phyloP scores from a whole-genome alignment of 148 eudicot species.

The Hydrangea macrophylla region DNA sequence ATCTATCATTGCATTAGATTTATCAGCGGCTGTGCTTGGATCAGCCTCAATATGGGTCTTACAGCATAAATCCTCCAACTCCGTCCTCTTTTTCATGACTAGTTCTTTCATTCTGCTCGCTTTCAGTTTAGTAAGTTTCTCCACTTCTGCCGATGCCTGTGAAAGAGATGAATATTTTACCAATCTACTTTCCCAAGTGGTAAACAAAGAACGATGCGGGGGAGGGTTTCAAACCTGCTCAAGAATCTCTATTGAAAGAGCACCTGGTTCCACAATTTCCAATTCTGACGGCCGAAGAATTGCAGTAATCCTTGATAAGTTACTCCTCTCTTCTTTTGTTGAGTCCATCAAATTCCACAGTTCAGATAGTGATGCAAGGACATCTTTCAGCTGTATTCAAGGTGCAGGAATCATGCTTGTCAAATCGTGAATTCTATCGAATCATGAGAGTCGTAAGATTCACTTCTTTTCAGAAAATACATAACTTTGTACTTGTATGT shows the following conservation, averaged over 20 bases:
- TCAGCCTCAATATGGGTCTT: constrained; percentile 58
- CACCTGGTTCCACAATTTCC: constrained; percentile 39
- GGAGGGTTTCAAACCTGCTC: constrained; percentile 32
- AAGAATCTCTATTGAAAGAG: constrained; percentile 43
- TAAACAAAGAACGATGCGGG: not conserved
- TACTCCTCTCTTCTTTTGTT: constrained; percentile 37
- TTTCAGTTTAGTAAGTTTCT: constrained; percentile 60
- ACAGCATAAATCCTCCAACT: constrained; percentile 54
- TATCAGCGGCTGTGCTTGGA: constrained; percentile 62
- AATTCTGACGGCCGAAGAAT: constrained; percentile 31
- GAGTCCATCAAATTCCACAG: constrained; percentile 59
- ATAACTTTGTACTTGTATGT: no score
- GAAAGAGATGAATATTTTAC: constrained; percentile 6
- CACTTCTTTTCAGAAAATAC: no score
- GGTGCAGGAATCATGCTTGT: no score
- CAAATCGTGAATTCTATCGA: no score
- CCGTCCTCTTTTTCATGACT: constrained; percentile 58
- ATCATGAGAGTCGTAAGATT: no score
- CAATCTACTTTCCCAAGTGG: not conserved
- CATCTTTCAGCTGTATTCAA: constrained; percentile 51
- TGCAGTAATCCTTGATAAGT: constrained; percentile 28
- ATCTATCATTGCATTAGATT: constrained; percentile 64
- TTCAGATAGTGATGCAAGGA: constrained; percentile 37
- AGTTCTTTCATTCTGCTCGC: constrained; percentile 67
- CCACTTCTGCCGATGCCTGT: constrained; percentile 66